A percentile compares a stretch with the other conserved stretches of the same genome.
These are phyloP conservation scores for Pichia membranifaciens DNA, from an alignment of 805 yeast genomes.

Conservation along the genomic window DNA sequence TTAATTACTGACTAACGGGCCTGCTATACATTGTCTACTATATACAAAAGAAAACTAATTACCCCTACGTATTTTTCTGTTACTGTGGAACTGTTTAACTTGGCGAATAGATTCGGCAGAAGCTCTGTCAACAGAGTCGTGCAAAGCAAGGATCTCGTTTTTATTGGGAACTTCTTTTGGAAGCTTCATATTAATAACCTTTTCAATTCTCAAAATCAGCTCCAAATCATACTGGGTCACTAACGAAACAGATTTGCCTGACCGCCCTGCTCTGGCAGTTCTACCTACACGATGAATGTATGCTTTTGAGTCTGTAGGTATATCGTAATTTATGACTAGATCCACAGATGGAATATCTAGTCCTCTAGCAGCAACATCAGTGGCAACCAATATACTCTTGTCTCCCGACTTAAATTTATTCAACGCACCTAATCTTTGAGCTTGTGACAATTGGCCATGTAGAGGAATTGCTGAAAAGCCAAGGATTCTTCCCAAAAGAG, in stretches of 20 bases:
- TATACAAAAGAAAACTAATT: no score
- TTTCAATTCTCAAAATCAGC: constrained; percentile 80
- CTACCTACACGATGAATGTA: constrained; percentile 97
- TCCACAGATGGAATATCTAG: constrained; percentile 92
- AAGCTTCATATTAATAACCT: constrained; percentile 73
- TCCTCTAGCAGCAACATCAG: constrained; percentile 95
- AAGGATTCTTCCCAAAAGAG: constrained; percentile 68
- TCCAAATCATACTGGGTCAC: constrained; percentile 95
- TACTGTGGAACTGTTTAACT: constrained; percentile 58
- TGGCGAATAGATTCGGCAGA: constrained; percentile 81
- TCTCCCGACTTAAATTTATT: constrained; percentile 74
- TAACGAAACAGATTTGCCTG: constrained; percentile 80
- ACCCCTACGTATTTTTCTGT: constrained; percentile 14
- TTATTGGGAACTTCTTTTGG: constrained; percentile 79
- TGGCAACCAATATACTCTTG: constrained; percentile 65
- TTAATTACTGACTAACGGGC: no score
- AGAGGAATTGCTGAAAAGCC: constrained; percentile 90
- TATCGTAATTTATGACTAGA: constrained; percentile 83
- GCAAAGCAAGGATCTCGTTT: constrained; percentile 68
- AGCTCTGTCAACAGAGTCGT: constrained; percentile 87
- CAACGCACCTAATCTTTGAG: constrained; percentile 76
- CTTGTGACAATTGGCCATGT: constrained; percentile 86
- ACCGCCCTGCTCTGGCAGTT: constrained; percentile 92
- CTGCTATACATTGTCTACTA: no score
- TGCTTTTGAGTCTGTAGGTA: constrained; percentile 95